Percentiles rank a stretch among this genome's conserved stretches.
These are phyloP conservation scores for Lolium rigidum DNA, from an alignment of 176 grass and related monocot genomes.

Conservation along the genomic window DNA sequence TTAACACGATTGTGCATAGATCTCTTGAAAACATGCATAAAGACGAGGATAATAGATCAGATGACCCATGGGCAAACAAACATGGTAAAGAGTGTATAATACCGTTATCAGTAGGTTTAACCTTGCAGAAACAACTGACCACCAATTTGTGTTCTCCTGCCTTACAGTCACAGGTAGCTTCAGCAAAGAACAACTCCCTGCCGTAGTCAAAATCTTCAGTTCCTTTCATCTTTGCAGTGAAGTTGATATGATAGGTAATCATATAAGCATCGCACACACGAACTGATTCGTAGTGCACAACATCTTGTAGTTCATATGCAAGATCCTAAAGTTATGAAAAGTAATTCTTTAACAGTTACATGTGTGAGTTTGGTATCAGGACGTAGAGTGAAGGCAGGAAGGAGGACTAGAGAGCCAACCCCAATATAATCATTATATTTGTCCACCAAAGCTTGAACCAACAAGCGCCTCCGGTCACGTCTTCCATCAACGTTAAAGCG, in stretches of 20 bases:
- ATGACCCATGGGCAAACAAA: background rate
- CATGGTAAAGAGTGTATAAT: background rate
- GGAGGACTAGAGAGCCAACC: background rate
- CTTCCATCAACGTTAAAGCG: background rate
- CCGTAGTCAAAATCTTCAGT: background rate
- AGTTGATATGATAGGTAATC: background rate
- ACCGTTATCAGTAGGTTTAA: background rate
- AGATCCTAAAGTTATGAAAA: constrained; percentile 3
- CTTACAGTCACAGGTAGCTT: background rate
- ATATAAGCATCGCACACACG: background rate
- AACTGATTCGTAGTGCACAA: background rate
- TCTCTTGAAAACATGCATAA: background rate
- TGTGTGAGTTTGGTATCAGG: background rate
- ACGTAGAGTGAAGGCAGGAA: background rate
- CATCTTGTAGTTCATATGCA: constrained; percentile 4
- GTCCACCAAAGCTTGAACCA: constrained; percentile 25
- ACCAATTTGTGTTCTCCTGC: background rate
- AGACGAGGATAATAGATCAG: background rate
- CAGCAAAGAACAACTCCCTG: constrained; percentile 1
- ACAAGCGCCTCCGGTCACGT: background rate
- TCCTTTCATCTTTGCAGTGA: background rate
- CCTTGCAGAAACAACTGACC: background rate
- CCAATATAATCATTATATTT: background rate
- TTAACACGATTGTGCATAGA: background rate
- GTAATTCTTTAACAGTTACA: background rate